phyloP scores from a whole-genome alignment of 139 green algal genomes.

The Axilococcus clingmanii region DNA sequence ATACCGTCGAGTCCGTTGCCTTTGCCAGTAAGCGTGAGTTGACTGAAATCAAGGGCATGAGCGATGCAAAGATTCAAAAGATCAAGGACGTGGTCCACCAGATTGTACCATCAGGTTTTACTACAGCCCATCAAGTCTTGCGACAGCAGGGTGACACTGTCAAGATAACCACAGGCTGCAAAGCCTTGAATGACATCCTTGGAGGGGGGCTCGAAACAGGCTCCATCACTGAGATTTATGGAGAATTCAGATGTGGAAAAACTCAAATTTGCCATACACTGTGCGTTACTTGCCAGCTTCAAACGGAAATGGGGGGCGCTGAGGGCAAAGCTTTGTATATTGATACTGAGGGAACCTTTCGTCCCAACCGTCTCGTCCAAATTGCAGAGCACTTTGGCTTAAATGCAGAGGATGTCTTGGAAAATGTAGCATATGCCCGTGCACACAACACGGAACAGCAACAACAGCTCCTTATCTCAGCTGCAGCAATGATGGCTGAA shows the following conservation, averaged over 20 bases:
- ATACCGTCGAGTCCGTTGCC: conserved; percentile 72
- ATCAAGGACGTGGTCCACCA: conserved; percentile 81
- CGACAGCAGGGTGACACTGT: conserved; percentile 77
- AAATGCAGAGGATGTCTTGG: conserved; percentile 81
- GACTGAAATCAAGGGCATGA: conserved; percentile 86
- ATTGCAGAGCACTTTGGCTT: conserved; percentile 89
- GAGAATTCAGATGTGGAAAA: conserved; percentile 92
- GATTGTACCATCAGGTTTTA: conserved; percentile 89
- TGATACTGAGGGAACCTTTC: conserved; percentile 95
- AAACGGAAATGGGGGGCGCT: conserved; percentile 81
- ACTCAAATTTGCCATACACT: conserved; percentile 98
- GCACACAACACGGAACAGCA: conserved; percentile 99
- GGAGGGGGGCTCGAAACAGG: conserved; percentile 94
- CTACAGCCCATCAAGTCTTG: conserved; percentile 70
- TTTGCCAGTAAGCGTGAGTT: conserved; percentile 76
- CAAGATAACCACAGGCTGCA: conserved; percentile 80
- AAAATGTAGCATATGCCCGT: conserved; percentile 96
- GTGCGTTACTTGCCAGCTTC: conserved; percentile 90
- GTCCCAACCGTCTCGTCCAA: conserved; percentile 73
- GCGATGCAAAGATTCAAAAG: conserved; percentile 92
- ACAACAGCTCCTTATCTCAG: conserved; percentile 71
- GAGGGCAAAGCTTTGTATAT: conserved; percentile 99
- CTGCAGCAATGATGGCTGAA: conserved; percentile 90
- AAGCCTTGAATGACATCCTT: conserved; percentile 84
- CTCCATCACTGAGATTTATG: conserved; percentile 97